phyloP scores from a whole-genome alignment of 768 basidiomycete genomes.

The Rhizopogon rudus region DNA sequence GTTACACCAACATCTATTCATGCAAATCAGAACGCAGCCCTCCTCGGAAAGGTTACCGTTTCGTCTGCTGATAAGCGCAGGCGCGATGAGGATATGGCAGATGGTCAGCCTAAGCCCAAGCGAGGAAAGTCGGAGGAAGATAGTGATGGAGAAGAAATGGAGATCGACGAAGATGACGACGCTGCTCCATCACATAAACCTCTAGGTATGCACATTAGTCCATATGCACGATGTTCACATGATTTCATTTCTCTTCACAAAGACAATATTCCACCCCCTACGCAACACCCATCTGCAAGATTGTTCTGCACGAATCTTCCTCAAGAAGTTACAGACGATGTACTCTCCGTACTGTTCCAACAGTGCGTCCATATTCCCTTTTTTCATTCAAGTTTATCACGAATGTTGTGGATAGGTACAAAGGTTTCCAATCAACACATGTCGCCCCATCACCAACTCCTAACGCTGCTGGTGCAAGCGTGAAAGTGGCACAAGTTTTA shows the following conservation, averaged over 20 bases:
- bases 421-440: constrained; percentile 72
- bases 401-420: constrained; percentile 50
- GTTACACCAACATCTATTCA: constrained; percentile 67
- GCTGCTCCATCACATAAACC: constrained; percentile 34
- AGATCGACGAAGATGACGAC: constrained; percentile 89
- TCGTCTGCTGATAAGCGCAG: constrained; percentile 52
- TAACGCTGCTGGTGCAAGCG: constrained; percentile 55
- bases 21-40: constrained; percentile 41
- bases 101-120: constrained; percentile 56
- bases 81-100: constrained; percentile 57
- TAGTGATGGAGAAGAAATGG: constrained; percentile 85
- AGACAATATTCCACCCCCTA: constrained; percentile 40
- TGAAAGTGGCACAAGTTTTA: constrained; percentile 76
- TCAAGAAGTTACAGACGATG: constrained; percentile 83
- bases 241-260: constrained; percentile 15
- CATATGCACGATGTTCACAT: constrained; percentile 25
- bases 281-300: constrained; percentile 53
- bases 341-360: constrained; percentile 84
- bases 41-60: constrained; percentile 33
- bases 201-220: constrained; percentile 40
- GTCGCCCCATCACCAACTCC: constrained; percentile 67
- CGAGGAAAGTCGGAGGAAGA: constrained; percentile 61
- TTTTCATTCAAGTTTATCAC: constrained; percentile 1
- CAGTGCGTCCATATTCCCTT: constrained; percentile 54
- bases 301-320: constrained; percentile 84